Conservation (phyloP, 192 early-diverging fungal species). For the Coemansia sp. region DNA sequence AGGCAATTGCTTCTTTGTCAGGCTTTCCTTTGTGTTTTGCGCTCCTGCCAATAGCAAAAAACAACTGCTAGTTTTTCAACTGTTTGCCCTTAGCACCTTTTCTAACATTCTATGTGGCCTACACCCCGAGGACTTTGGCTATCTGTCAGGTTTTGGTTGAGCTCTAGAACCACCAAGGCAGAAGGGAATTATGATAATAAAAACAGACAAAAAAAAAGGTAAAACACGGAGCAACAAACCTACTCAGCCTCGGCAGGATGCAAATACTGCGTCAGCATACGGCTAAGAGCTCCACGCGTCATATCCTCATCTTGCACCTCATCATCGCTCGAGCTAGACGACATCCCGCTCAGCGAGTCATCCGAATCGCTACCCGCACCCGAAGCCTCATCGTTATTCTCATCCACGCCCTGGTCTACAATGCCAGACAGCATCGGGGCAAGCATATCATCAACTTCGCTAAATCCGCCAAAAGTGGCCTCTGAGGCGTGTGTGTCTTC, state of each 20-base stretch:
- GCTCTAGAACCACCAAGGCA: too few species aligned
- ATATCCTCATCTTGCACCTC: constrained; percentile 50
- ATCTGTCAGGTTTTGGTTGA: too few species aligned
- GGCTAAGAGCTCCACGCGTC: constrained; percentile 37
- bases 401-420: constrained; percentile 4
- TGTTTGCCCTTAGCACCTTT: too few species aligned
- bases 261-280: constrained; percentile 29
- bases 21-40: too few species aligned
- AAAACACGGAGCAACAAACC: background rate
- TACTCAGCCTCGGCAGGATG: constrained; percentile 4
- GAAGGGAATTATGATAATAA: background rate
- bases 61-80: too few species aligned
- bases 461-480: background rate
- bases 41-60: too few species aligned
- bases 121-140: too few species aligned
- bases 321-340: constrained; percentile 43
- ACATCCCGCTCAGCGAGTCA: constrained; percentile 46
- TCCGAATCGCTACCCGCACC: constrained; percentile 16
- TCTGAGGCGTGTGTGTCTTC: constrained; percentile 4
- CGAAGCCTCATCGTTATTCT: constrained; percentile 5
- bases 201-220: background rate
- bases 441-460: constrained; percentile 5
- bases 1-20: too few species aligned
- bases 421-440: constrained; percentile 2
- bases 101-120: too few species aligned